Conservation (phyloP, 148 eudicot species). For the Beta vulgaris region DNA sequence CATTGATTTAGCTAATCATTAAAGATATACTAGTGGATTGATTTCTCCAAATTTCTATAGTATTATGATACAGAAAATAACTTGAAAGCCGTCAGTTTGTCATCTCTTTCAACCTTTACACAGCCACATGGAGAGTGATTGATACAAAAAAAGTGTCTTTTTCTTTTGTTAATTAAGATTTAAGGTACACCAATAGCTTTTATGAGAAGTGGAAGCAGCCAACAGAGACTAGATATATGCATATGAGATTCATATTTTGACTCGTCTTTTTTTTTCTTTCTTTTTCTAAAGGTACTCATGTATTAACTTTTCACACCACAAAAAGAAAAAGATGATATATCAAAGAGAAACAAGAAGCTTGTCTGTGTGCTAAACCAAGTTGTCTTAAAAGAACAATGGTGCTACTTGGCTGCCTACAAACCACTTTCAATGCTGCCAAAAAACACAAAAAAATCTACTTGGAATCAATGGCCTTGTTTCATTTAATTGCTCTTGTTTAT, state of each 20-base stretch:
- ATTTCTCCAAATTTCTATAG: not conserved
- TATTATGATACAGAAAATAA: not conserved
- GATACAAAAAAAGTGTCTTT: not conserved
- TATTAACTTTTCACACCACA: not conserved
- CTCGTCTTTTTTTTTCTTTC: not conserved
- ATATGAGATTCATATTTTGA: not conserved
- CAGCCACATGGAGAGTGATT: not conserved
- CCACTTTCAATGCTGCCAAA: not conserved
- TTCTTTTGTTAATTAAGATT: not conserved
- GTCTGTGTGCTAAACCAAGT: not conserved
- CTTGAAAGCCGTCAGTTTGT: slow-evolving; percentile 6
- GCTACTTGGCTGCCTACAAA: not conserved
- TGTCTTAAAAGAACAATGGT: not conserved
- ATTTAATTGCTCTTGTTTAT: too few species aligned
- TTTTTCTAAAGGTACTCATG: not conserved
- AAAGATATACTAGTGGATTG: not conserved
- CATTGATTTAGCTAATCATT: not conserved
- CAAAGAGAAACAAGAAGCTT: not conserved
- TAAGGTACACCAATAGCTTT: slow-evolving; percentile 3
- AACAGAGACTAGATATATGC: not conserved
- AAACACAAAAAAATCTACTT: too few species aligned
- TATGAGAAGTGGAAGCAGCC: slow-evolving; percentile 15
- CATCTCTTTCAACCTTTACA: slow-evolving; percentile 15
- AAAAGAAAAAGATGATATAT: not conserved
- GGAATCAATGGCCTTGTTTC: too few species aligned